Base-by-base conservation (phyloP, 192 early-diverging fungal genomes). In the Umbelopsis vinacea region DNA sequence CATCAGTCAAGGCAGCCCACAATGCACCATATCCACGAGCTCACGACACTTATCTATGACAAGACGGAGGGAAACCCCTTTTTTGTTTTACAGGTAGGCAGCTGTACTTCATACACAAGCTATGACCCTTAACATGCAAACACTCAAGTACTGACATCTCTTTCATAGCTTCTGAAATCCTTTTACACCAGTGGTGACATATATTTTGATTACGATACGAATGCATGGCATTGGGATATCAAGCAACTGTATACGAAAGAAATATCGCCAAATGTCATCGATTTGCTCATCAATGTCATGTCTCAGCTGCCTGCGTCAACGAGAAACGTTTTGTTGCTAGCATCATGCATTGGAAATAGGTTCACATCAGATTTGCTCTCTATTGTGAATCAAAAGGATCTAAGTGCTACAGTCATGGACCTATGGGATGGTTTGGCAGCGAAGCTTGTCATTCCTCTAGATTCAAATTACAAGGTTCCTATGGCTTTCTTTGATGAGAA, bases 331-430 rank as follows among this genome's bases (percentile, higher is more conserved):
- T 43, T 80, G 14, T 23, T 33, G 19, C 53, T 80, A 11, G 79
- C 79, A n/a, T 68, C 75, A 15, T 80, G 79, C 43, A 73, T 80
- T n/a, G 79, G 79, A n/a, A 73, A 78, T 60, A 23, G 46, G 15
- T 79, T 80, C 52, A 70, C 67, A 15, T 70, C 73, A 21, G 53
- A 70, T 21, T 43, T 74, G n/a, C 40, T 80, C 6, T 55, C 71
- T 5, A 69, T 70, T 23, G 48, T 80, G 21, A 46, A 74, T 45
- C 40, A 67, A 9, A 80, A 74, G 60, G 35, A 38, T 33, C 22
- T 78, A 5, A 57, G 54, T 19, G 52, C 54, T 4, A 78, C 76
- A 3, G 71, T 43, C 4, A 23, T 37, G 26, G 79, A 80, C 26
- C 52, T 80, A 23, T 80, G 79, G 79, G 71, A 78, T 19, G 67